These are phyloP conservation scores for Hyaloscypha hepaticicola DNA, from an alignment of 495 filamentous ascomycete genomes.

Conservation along the genomic window DNA sequence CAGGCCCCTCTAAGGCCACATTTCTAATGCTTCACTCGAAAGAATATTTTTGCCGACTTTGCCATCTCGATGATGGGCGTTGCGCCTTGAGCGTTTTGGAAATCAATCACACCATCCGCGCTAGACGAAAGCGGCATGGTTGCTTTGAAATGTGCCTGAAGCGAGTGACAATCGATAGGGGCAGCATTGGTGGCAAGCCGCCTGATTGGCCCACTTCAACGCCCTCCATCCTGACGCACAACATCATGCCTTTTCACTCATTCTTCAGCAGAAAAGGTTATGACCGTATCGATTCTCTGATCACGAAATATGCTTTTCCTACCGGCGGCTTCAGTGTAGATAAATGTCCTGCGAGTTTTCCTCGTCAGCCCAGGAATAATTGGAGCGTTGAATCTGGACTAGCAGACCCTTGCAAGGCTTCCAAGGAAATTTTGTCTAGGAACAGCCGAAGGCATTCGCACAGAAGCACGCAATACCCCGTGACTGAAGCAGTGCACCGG, in stretches of 20 bases:
- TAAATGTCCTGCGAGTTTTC: not conserved
- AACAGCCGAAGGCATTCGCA: conserved; percentile 3
- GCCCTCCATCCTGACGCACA: not conserved
- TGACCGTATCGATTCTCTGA: not conserved
- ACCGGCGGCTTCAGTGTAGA: not conserved
- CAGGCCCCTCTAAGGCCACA: not conserved
- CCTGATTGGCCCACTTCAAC: conserved; percentile 12
- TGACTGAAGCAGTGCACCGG: not conserved
- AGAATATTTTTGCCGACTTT: conserved; percentile 8
- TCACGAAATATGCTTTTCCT: not conserved
- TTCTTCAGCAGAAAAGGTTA: not conserved
- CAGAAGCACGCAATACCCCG: conserved; percentile 9
- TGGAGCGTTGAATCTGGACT: not conserved
- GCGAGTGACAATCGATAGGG: conserved; percentile 1
- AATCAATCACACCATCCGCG: conserved; percentile 18
- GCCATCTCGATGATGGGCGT: conserved; percentile 20
- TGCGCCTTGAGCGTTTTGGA: not conserved
- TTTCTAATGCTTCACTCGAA: conserved; percentile 5
- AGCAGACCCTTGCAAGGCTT: not conserved
- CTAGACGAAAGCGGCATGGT: conserved; percentile 2
- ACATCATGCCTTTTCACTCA: not conserved
- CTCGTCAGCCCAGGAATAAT: not conserved
- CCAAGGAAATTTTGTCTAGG: not conserved
- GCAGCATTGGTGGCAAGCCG: not conserved
- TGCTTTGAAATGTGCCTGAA: not conserved